Percentiles rank a stretch among this genome's conserved stretches.
phyloP scores from a whole-genome alignment of 2,329 filamentous ascomycete genomes.

The Verticillium alfalfae region DNA sequence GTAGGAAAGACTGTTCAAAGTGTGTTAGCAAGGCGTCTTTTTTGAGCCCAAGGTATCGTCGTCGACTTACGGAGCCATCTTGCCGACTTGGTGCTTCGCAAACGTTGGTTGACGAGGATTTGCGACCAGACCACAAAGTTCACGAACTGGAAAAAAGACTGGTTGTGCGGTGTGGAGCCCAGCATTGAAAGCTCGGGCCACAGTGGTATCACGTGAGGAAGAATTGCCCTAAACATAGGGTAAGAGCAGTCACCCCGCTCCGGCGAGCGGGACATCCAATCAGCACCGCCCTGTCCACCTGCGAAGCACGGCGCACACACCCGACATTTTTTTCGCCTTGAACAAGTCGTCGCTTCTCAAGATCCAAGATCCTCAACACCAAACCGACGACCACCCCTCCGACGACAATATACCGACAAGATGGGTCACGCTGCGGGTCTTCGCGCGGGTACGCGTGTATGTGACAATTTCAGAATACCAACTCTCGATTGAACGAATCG shows the following conservation, averaged over 20 bases:
- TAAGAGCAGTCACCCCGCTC: neutral
- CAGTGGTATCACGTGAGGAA: neutral
- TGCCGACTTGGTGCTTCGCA: constrained; percentile 18
- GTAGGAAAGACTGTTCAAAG: constrained; percentile 60
- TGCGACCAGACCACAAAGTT: neutral
- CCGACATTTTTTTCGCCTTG: neutral
- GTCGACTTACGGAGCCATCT: constrained; percentile 36
- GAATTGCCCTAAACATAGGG: neutral
- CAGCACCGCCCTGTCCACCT: neutral
- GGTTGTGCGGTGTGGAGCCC: neutral
- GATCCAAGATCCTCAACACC: neutral
- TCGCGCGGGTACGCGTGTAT: constrained; percentile 77
- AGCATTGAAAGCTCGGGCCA: neutral
- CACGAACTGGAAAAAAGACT: constrained; percentile 4
- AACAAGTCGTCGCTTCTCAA: neutral
- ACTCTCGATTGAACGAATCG: constrained; percentile 12
- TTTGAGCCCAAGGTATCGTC: neutral
- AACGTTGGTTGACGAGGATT: neutral
- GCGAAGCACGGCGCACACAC: neutral
- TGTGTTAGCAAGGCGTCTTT: constrained; percentile 9
- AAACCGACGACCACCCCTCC: neutral
- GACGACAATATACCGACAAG: constrained; percentile 36
- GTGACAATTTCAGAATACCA: constrained; percentile 27
- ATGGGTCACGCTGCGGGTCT: constrained; percentile 88
- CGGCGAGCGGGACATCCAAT: neutral